Conservation (phyloP, 2,329 filamentous ascomycete species). For the Thelonectria rubi region DNA sequence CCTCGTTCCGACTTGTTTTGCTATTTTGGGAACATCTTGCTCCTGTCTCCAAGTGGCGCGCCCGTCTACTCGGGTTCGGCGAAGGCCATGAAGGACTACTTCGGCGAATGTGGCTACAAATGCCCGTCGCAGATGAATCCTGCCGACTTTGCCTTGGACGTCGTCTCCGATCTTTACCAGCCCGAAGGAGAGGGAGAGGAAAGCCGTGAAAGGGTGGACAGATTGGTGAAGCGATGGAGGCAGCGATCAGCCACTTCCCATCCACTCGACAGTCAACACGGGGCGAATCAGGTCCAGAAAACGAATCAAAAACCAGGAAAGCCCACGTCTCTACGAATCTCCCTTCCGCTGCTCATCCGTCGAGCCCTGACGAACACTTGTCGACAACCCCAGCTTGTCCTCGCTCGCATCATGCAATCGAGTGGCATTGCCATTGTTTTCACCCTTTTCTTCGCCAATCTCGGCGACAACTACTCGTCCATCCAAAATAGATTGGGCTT, state of each 20-base stretch:
- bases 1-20: conserved; percentile 75
- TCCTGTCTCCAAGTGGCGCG: conserved; percentile 73
- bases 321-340: conserved; percentile 45
- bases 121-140: conserved; percentile 76
- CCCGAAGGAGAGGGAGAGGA: conserved; percentile 66
- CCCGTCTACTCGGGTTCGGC: conserved; percentile 72
- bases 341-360: conserved; percentile 68
- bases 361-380: conserved; percentile 73
- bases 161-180: conserved; percentile 78
- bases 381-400: conserved; percentile 68
- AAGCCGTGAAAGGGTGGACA: conserved; percentile 68
- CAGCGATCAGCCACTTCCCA: conserved; percentile 58
- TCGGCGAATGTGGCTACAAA: conserved; percentile 64
- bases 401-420: conserved; percentile 72
- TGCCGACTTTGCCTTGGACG: conserved; percentile 77
- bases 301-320: too few species aligned
- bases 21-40: conserved; percentile 74
- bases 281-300: not conserved
- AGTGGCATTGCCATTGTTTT: conserved; percentile 68
- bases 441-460: conserved; percentile 73
- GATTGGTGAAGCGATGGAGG: conserved; percentile 67
- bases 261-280: too few species aligned
- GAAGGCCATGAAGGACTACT: conserved; percentile 70
- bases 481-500: conserved; percentile 78
- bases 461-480: conserved; percentile 71